A percentile compares a stretch with the other conserved stretches of the same genome.
Evolutionary conservation across 225 moss, liverwort and hornwort genomes (phyloP).

Genomic region (Physcomitrium patens): DNA sequence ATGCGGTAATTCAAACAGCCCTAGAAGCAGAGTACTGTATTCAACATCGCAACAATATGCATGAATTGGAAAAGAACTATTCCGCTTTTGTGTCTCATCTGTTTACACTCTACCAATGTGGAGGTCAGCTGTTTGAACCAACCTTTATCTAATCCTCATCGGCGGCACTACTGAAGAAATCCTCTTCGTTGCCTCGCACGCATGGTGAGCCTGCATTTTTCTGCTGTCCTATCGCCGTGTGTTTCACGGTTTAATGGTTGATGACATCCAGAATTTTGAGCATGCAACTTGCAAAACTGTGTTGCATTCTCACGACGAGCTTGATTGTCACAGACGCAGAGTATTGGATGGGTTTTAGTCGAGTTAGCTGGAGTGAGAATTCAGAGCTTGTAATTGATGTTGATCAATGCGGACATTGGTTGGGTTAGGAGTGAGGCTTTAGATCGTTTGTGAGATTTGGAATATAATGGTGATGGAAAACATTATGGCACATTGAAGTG

Average conservation of each 20-base stretch:
- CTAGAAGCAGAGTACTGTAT: too few relatives aligned
- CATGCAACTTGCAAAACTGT: too few relatives aligned
- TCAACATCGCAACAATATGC: too few relatives aligned
- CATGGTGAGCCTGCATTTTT: too few relatives aligned
- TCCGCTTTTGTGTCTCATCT: too few relatives aligned
- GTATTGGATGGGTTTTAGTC: not conserved
- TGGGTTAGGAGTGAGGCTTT: not conserved
- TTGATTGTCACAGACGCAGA: not conserved
- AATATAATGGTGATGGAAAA: not conserved
- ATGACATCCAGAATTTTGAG: not conserved
- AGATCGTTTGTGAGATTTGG: not conserved
- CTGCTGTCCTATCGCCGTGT: not conserved
- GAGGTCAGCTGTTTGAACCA: too few relatives aligned
- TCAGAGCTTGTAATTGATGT: not conserved
- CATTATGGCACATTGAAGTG: conserved; percentile 7
- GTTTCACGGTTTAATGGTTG: not conserved
- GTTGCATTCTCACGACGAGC: not conserved
- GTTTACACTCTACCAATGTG: too few relatives aligned
- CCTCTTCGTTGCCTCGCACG: too few relatives aligned
- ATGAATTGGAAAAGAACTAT: too few relatives aligned
- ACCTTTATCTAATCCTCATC: too few relatives aligned
- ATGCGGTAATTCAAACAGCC: too few relatives aligned
- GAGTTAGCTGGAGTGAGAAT: not conserved
- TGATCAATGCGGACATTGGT: not conserved
- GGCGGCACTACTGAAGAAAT: too few relatives aligned